Evolutionary conservation across 352 stramenopile genomes (phyloP), one percentile per base, ranked within the genome.

Genomic region (Globisporangium apiculatum): DNA sequence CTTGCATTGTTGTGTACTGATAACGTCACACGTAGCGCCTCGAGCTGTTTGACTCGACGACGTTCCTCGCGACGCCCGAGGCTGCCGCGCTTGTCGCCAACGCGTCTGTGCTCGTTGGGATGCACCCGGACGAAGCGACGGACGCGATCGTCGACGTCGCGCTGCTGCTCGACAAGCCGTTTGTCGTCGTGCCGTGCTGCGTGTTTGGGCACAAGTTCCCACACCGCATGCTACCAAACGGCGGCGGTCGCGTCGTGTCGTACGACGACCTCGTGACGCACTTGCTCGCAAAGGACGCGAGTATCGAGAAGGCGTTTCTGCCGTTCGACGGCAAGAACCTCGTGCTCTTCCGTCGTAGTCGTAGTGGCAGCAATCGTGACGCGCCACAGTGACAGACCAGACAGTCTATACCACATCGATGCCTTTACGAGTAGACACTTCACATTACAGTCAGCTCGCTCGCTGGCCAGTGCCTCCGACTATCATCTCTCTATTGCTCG

Each of bases 151-250:
- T 98, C 3, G 89, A 98, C 67, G 75, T 92, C 18, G 94, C 95
- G 4, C 64, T 98, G 35, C 52, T 72, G 51, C 87, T 91, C 61
- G 66, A 84, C 57, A 98, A 98, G 58, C 86, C 94, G 0, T 98
- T 98, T 72, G 91, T 95, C 3, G 76, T 99, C 9, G 94, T 98
- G n/a, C 96, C 96, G 0, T 99, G 96, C 61, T 98, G 95, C 64
- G 95, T 98, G 11, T 98, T 98, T 68, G 85, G 86, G 5, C 85
- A 87, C 31, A 76, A 92, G 58, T 98, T 98, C 76, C 89, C 89
- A 5, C 48, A 83, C 18, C 80, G 80, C 7, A 76, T 71, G 47
- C 52, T 69, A 10, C 62, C 69, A 1, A 58, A 84, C 48, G 55
- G 58, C 3, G 72, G 73, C 17, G 67, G 56, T 11, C 73, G 77